Evolutionary conservation across 305 asterid genomes (phyloP).

Genomic region (Fraxinus greggii): DNA sequence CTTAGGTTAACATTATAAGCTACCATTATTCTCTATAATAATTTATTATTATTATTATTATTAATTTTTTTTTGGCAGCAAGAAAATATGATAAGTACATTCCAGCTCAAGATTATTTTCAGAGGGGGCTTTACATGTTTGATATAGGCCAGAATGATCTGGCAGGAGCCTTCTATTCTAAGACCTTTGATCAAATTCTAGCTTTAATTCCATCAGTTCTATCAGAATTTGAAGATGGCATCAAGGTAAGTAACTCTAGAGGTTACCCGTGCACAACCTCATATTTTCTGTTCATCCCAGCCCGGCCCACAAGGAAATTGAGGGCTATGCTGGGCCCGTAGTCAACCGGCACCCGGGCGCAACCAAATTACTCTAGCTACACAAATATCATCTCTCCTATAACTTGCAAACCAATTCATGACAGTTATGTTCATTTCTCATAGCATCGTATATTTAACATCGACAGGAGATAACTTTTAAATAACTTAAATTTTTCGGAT

Average conservation of each 20-base stretch:
- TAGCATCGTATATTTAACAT: not conserved
- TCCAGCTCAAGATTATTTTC: slow-evolving; percentile 60
- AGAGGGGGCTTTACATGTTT: slow-evolving; percentile 75
- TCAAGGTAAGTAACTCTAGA: slow-evolving; percentile 40
- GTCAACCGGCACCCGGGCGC: not conserved
- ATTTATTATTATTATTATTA: not conserved
- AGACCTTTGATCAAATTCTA: slow-evolving; percentile 70
- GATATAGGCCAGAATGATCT: slow-evolving; percentile 97
- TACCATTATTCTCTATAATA: not conserved
- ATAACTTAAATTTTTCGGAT: not conserved
- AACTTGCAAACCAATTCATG: not conserved
- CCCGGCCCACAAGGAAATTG: not conserved
- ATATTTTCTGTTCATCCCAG: not conserved
- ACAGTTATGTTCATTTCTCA: not conserved
- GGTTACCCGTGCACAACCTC: not conserved
- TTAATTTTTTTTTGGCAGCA: slow-evolving; percentile 38
- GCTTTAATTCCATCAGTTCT: slow-evolving; percentile 76
- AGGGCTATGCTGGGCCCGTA: not conserved
- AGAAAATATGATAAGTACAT: slow-evolving; percentile 56
- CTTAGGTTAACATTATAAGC: not conserved
- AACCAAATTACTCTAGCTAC: not conserved
- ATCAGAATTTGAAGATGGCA: slow-evolving; percentile 62
- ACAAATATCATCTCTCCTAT: not conserved
- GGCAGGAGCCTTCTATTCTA: slow-evolving; percentile 87
- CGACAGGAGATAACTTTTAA: not conserved